Evolutionary conservation across 257 asterid species (phyloP).

Genomic region (Salvia rosmarinus): DNA sequence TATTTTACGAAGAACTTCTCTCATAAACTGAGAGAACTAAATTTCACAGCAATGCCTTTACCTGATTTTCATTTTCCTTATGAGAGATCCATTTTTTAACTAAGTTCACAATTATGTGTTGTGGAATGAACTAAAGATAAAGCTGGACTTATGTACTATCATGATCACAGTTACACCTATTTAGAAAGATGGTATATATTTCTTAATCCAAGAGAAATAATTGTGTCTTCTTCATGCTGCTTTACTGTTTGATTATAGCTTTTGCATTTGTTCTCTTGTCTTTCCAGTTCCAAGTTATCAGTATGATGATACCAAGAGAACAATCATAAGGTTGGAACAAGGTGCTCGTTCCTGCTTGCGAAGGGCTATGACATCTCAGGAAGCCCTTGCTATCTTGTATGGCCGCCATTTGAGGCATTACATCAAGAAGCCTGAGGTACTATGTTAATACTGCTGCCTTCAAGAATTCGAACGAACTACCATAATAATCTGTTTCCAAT

Average conservation of each 20-base stretch:
- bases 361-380: constrained; percentile 70
- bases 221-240: constrained; percentile 17
- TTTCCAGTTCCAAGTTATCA: constrained; percentile 67
- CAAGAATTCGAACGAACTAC: constrained; percentile 17
- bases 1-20: constrained; percentile 14
- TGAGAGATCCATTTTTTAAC: background rate
- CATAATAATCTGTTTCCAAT: background rate
- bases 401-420: constrained; percentile 83
- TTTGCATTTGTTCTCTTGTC: constrained; percentile 32
- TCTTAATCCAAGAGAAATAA: background rate
- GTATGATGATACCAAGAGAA: constrained; percentile 72
- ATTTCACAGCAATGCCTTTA: constrained; percentile 1
- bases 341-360: constrained; percentile 66
- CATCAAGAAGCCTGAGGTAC: constrained; percentile 82
- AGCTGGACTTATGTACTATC: constrained; percentile 16
- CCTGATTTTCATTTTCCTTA: background rate
- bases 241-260: constrained; percentile 21
- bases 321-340: constrained; percentile 85
- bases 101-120: background rate
- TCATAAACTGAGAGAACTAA: background rate
- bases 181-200: background rate
- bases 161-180: background rate
- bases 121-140: background rate
- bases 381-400: constrained; percentile 80
- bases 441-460: constrained; percentile 30